Percentiles rank a stretch among this genome's conserved stretches.
Evolutionary conservation across 2,329 filamentous ascomycete species (phyloP).

Genomic region (Erysiphe pulchra): DNA sequence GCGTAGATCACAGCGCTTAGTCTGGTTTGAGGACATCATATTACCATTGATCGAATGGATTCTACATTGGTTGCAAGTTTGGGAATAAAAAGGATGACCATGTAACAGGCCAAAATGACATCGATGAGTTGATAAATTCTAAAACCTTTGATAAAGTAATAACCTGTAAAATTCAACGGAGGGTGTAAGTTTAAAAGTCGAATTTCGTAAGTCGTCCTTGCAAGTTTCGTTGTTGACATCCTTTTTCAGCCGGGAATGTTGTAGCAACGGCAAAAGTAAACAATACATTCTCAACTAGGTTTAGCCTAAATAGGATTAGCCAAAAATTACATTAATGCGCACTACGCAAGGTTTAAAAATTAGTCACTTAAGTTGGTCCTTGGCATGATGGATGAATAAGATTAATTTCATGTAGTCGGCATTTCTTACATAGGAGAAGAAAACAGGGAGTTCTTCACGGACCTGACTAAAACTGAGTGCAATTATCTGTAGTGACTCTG

Average conservation of each 20-base stretch:
- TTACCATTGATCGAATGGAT: not conserved
- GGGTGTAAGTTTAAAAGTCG: not conserved
- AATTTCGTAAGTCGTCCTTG: not conserved
- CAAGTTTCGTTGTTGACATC: not conserved
- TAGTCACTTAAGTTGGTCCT: no score
- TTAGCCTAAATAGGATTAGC: not conserved
- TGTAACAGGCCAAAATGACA: not conserved
- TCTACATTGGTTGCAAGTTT: not conserved
- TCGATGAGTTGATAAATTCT: not conserved
- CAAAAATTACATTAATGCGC: not conserved
- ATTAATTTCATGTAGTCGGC: no score
- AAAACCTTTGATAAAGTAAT: no score
- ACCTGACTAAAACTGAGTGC: no score
- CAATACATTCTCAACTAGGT: not conserved
- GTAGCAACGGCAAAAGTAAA: not conserved
- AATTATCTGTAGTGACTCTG: no score
- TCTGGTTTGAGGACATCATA: not conserved
- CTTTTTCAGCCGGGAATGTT: not conserved
- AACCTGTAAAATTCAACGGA: not conserved
- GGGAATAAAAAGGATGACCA: not conserved
- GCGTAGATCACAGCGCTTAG: conserved; percentile 53
- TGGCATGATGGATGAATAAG: no score
- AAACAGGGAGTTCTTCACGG: no score
- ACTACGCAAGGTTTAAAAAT: no score
- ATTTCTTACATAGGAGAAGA: no score